Base-by-base conservation (phyloP, 441 rosid species). In the Euphorbia schlechtendalii region DNA sequence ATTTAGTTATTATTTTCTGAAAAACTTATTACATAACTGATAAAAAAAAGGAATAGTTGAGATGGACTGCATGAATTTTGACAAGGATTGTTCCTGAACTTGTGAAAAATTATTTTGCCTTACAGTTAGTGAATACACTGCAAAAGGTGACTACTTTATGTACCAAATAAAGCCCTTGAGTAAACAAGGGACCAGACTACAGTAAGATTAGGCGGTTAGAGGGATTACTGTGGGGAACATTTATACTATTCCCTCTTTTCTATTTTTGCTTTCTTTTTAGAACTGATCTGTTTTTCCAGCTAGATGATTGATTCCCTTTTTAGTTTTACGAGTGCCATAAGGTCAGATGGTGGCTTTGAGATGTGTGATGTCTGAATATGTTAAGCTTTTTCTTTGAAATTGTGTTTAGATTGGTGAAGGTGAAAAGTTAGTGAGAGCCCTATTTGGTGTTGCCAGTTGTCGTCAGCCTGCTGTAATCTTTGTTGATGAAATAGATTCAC, bases 381-480 rank as follows among this genome's bases (percentile, higher is more conserved):
- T 40, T 13, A 45, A 59, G 21, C 32, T 3, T 18, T 65, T 4
- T 21, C 28, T 41, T 27, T 36, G 58, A 51, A 38, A 32, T 22
- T 59, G 56, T 45, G 9, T 77, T 72, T 71, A 90, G 99, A 88
- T 93, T 79, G 99, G 99, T 5, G 97, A 93, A 83, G 96, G 96
- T 59, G 99, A 94, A 86, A 94, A 94, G 82, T 78, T 94, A 72
- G 99, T 94, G 73, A 83, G 99, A 73, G 96, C 99, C 14, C 93
- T 94, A 67, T 94, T 94, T 77, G 97, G 96, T 61, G 99, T 94
- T 65, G 99, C 99, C 59, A 82, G 86, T 78, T 94, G 96, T 70
- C 94, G 96, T 71, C 99, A 94, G 79, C 97, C 99, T 64, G 96
- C 99, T 68, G 97, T 91, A 63, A 91, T 90, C 65, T 94, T 94